A percentile compares a stretch with the other conserved stretches of the same genome.
Evolutionary conservation across 1,139 yeast genomes (phyloP).

Genomic region (Pichia sp.): DNA sequence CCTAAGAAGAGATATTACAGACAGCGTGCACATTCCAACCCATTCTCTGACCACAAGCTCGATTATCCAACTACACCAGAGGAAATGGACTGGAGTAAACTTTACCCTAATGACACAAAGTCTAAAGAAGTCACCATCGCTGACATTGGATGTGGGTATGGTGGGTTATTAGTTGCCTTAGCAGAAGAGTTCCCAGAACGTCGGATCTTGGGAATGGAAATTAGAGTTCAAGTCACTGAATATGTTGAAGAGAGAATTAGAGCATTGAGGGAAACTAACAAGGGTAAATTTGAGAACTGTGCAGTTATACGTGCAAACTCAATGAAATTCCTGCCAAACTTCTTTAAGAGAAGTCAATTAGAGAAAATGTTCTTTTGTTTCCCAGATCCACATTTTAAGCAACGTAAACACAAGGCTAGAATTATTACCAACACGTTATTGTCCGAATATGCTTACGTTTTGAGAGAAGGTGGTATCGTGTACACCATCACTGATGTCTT

Average conservation of each 20-base stretch:
- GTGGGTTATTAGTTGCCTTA: slow-evolving; percentile 78
- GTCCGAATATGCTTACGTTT: slow-evolving; percentile 87
- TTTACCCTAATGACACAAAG: slow-evolving; percentile 57
- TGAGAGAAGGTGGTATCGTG: slow-evolving; percentile 78
- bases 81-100: slow-evolving; percentile 77
- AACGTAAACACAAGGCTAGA: slow-evolving; percentile 95
- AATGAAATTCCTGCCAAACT: slow-evolving; percentile 94
- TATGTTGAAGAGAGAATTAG: slow-evolving; percentile 93
- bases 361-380: slow-evolving; percentile 94
- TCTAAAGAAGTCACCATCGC: slow-evolving; percentile 66
- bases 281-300: slow-evolving; percentile 59
- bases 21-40: slow-evolving; percentile 97
- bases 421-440: slow-evolving; percentile 83
- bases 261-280: slow-evolving; percentile 51
- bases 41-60: slow-evolving; percentile 89
- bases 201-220: slow-evolving; percentile 89
- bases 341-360: slow-evolving; percentile 73
- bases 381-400: slow-evolving; percentile 99
- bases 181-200: slow-evolving; percentile 71
- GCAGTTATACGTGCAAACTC: slow-evolving; percentile 92
- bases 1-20: slow-evolving; percentile 87
- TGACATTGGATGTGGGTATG: slow-evolving; percentile 97
- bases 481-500: slow-evolving; percentile 95
- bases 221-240: slow-evolving; percentile 94
- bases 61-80: slow-evolving; percentile 81